phyloP scores from a whole-genome alignment of 441 rosid species.

The Rhodomyrtus psidioides region DNA sequence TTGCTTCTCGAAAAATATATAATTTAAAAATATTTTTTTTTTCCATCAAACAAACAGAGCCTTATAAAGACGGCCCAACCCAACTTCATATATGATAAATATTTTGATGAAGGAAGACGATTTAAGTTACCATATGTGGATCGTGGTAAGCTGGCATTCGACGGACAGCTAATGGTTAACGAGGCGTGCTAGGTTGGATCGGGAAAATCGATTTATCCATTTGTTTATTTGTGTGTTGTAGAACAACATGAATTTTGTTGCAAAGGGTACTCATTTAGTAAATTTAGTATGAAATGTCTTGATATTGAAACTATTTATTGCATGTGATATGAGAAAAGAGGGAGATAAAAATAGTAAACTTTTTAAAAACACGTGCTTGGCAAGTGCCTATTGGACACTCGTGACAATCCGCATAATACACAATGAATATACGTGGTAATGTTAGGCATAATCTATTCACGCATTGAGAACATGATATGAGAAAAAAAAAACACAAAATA shows the following conservation, averaged over 20 bases:
- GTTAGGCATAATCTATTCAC: not conserved
- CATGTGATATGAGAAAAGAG: not conserved
- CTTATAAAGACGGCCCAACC: accelerated
- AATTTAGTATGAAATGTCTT: not conserved
- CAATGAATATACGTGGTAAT: not conserved
- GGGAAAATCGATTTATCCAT: not conserved
- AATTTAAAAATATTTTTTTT: no score
- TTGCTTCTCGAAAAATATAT: no score
- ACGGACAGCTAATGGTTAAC: not conserved
- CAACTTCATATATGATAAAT: not conserved
- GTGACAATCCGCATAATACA: not conserved
- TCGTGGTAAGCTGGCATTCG: not conserved
- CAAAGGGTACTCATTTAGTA: not conserved
- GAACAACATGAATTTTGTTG: not conserved
- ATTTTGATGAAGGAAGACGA: not conserved
- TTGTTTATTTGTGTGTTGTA: not conserved
- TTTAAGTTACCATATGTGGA: not conserved
- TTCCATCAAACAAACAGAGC: no score
- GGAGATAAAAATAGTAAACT: not conserved
- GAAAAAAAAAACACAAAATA: not conserved
- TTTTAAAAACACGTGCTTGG: not conserved
- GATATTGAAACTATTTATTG: not conserved
- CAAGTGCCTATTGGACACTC: not conserved
- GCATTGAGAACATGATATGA: not conserved
- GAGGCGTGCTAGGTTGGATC: accelerated